These are phyloP conservation scores for Phytophthora sp. DNA, from an alignment of 352 stramenopile genomes.

Conservation along the genomic window DNA sequence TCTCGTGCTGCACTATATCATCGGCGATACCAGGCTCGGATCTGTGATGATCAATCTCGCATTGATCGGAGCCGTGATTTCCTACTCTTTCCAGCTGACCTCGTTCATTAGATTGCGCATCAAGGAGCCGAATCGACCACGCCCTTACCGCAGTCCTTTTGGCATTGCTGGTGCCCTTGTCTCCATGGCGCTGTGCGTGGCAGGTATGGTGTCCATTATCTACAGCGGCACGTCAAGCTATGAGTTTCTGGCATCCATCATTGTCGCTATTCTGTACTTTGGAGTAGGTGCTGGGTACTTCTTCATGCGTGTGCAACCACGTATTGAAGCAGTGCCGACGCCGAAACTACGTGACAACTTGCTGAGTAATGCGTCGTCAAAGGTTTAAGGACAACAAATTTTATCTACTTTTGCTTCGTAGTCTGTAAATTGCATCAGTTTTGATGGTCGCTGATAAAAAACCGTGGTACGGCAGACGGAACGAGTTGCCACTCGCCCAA, in stretches of 20 bases:
- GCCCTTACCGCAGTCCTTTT: constrained; percentile 64
- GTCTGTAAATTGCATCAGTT: no score
- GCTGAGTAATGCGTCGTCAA: constrained; percentile 36
- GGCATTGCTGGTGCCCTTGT: constrained; percentile 51
- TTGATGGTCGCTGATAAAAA: no score
- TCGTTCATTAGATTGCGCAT: constrained; percentile 66
- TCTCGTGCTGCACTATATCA: constrained; percentile 62
- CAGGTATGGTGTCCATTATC: constrained; percentile 67
- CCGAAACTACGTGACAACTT: constrained; percentile 54
- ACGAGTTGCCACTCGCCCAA: no score
- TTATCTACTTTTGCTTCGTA: no score
- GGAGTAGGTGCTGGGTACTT: constrained; percentile 53
- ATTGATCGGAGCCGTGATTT: constrained; percentile 69
- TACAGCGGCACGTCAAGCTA: constrained; percentile 61
- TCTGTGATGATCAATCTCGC: constrained; percentile 77
- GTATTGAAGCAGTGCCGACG: constrained; percentile 30
- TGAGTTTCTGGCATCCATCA: constrained; percentile 66
- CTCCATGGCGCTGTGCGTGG: constrained; percentile 50
- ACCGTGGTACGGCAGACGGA: no score
- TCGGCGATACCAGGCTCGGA: constrained; percentile 59
- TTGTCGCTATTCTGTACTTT: constrained; percentile 65
- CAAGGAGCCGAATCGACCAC: constrained; percentile 51
- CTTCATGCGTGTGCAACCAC: constrained; percentile 42
- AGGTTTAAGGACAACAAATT: constrained; percentile 5
- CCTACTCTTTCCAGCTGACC: constrained; percentile 60